A percentile compares a stretch with the other conserved stretches of the same genome.
These are phyloP conservation scores for Penicillium roqueforti DNA, from an alignment of 495 filamentous ascomycete genomes.

Conservation along the genomic window DNA sequence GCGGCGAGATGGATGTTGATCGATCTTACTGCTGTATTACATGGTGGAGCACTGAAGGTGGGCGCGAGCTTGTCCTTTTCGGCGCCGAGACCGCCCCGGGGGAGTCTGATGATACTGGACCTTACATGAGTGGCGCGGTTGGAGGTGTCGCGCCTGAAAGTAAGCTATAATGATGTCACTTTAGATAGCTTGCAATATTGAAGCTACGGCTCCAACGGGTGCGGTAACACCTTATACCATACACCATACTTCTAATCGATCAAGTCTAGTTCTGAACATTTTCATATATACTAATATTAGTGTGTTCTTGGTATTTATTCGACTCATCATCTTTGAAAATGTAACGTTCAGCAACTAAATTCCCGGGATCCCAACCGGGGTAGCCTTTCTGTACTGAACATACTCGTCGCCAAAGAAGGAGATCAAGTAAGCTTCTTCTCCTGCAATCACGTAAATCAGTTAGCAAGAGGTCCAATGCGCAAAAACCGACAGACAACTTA, in stretches of 20 bases:
- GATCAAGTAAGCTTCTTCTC: slow-evolving; percentile 74
- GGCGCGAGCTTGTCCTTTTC: slow-evolving; percentile 60
- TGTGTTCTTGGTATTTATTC: background rate
- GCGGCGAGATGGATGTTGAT: slow-evolving; percentile 91
- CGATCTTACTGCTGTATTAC: slow-evolving; percentile 72
- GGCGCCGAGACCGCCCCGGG: slow-evolving; percentile 36
- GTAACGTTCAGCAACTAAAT: slow-evolving; percentile 23
- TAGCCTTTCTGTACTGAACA: slow-evolving; percentile 60
- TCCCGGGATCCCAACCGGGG: slow-evolving; percentile 75
- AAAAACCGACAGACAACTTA: slow-evolving; percentile 35
- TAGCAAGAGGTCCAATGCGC: background rate
- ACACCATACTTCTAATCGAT: slow-evolving; percentile 11
- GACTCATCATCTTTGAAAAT: background rate
- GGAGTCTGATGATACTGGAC: slow-evolving; percentile 23
- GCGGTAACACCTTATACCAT: slow-evolving; percentile 14
- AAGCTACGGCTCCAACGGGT: slow-evolving; percentile 4
- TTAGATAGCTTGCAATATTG: background rate
- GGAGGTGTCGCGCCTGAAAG: slow-evolving; percentile 39
- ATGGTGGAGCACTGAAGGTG: slow-evolving; percentile 80
- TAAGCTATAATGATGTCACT: slow-evolving; percentile 31
- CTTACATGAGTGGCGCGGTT: slow-evolving; percentile 60
- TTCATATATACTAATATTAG: background rate
- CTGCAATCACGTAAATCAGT: slow-evolving; percentile 24
- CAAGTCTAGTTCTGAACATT: background rate
- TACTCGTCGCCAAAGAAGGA: slow-evolving; percentile 86